These are phyloP conservation scores for Dothistroma pini DNA, from an alignment of 2,329 filamentous ascomycete species.

Conservation along the genomic window DNA sequence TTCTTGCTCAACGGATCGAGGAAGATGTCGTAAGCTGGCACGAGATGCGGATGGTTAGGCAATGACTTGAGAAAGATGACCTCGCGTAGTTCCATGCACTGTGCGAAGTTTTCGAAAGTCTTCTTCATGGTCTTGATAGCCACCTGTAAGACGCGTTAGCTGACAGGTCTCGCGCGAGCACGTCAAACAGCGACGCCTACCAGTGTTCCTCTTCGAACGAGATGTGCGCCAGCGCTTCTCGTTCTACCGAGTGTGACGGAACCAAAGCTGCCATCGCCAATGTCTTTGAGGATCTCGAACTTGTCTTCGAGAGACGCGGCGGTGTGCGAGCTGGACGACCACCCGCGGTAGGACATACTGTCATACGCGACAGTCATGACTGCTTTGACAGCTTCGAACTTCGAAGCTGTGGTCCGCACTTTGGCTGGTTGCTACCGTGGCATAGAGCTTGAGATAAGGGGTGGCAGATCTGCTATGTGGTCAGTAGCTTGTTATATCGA, in stretches of 20 bases:
- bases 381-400: conserved; percentile 24
- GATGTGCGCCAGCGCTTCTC: conserved; percentile 79
- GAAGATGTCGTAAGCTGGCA: conserved; percentile 98
- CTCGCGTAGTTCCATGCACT: conserved; percentile 90
- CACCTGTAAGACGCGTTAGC: conserved; percentile 56
- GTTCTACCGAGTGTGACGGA: conserved; percentile 91
- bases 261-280: conserved; percentile 97
- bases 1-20: conserved; percentile 94
- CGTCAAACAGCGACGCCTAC: conserved; percentile 51
- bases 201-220: conserved; percentile 86
- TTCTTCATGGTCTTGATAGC: conserved; percentile 99
- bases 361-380: conserved; percentile 71
- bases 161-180: neutral
- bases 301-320: conserved; percentile 73
- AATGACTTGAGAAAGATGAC: conserved; percentile 93
- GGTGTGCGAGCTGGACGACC: conserved; percentile 48
- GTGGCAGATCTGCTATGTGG: neutral
- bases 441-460: conserved; percentile 22
- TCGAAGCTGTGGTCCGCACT: conserved; percentile 24
- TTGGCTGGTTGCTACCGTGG: conserved; percentile 20
- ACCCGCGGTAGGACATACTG: conserved; percentile 63
- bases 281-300: conserved; percentile 96
- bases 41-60: conserved; percentile 82
- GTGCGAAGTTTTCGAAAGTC: conserved; percentile 86
- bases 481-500: neutral